Percentiles rank a stretch among this genome's conserved stretches.
These are phyloP conservation scores for Phyllosticta capitalensis DNA, from an alignment of 2,329 filamentous ascomycete genomes.

Conservation along the genomic window DNA sequence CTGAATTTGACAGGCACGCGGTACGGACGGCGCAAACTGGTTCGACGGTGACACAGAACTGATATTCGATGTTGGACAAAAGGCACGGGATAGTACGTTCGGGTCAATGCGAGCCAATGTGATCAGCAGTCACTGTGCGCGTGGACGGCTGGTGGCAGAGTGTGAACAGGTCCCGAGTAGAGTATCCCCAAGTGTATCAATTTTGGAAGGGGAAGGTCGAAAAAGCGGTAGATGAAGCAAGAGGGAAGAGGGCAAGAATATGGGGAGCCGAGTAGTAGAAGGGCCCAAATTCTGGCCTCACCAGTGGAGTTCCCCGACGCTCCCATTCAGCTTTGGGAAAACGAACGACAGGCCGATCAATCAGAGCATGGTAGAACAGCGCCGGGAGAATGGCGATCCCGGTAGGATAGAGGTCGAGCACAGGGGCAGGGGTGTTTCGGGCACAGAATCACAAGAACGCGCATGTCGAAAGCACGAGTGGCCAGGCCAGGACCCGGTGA, in stretches of 20 bases:
- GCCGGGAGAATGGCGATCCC: not conserved
- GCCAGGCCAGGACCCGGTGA: not conserved
- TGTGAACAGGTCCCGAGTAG: too few relatives aligned
- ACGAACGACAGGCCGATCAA: constrained; percentile 2
- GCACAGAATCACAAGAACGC: not conserved
- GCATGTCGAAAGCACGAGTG: not conserved
- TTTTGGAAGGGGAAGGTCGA: not conserved
- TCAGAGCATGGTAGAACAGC: not conserved
- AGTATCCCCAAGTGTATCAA: not conserved
- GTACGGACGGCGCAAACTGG: not conserved
- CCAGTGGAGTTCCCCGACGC: not conserved
- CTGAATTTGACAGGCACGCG: not conserved
- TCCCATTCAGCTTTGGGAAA: constrained; percentile 6
- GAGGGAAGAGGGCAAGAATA: not conserved
- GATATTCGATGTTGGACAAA: not conserved
- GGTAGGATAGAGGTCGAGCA: not conserved
- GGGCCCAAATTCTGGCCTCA: not conserved
- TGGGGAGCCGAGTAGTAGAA: not conserved
- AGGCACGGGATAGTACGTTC: not conserved
- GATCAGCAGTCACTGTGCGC: not conserved
- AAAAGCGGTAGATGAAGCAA: not conserved
- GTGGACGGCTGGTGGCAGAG: not conserved
- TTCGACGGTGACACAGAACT: not conserved
- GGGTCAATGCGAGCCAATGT: not conserved
- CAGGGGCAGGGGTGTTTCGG: not conserved